Base-by-base conservation (phyloP, 2,329 filamentous ascomycete genomes). In the Fusarium albidum region DNA sequence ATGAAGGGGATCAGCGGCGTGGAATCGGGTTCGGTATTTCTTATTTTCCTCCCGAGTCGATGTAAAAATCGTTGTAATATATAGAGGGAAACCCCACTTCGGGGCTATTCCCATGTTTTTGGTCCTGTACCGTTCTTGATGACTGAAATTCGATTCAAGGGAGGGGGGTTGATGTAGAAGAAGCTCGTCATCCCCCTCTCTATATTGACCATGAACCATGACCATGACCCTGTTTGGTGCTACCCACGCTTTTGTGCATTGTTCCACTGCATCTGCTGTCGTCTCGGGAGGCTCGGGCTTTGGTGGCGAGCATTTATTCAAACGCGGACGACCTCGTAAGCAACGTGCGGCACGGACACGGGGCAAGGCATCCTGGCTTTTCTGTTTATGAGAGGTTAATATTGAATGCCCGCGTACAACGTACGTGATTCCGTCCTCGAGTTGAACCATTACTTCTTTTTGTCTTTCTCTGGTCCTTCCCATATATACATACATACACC, bases 11-110 rank as follows among this genome's bases (percentile, higher is more conserved):
- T 46, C 34, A 34, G 14, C 33, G 37, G 44, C 34, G 38, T 29
- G 17, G 21, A n/a, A 17, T 14, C 10, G 9, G 15, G 6, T 11
- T 21, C 15, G 29, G 11, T 44, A 27, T 40, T 40, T 41, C 51
- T 25, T 38, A 37, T 42, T 43, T 41, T 33, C 13, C 45, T 62
- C 21, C 21, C 21, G 21, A 21, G 21, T 21, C 7, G 5, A 21
- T 21, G 52, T 57, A 60, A 42, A 49, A 17, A 60, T 44, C 32
- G 48, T 65, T 65, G 63, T 65, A 66, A 63, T 63, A 61, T 61
- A 65, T 56, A 66, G 55, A 62, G 18, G 49, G 52, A 46, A 21
- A 8, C 12, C 15, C 31, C 15, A 12, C 31, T 4, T 6, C 8
- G 12, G 31, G 31, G 12, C 13, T 33, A 33, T n/a, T 33, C 15